Evolutionary conservation across 2,329 filamentous ascomycete genomes (phyloP), one percentile per base, ranked within the genome.

Genomic region (Teratosphaeria nubilosa): DNA sequence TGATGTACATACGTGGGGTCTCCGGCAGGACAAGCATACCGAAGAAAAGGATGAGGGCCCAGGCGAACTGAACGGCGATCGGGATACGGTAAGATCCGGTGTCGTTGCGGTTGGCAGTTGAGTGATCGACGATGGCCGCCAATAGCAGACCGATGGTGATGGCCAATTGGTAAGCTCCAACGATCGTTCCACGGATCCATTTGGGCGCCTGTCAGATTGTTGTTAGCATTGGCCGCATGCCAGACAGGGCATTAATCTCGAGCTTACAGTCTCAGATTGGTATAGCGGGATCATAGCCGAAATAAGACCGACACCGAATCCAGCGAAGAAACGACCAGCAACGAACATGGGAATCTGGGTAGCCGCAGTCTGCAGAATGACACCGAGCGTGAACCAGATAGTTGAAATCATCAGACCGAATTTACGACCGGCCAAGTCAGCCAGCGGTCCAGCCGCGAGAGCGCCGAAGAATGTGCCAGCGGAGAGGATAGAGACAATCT

Each of bases 401-500:
- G 57, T 25, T 41, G 85, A 80, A 54, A 81, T 73, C 62, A 91
- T 84, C 59, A 91, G 80, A 37, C 86, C 88, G 58, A 81, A 75
- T 54, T 88, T 84, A 66, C 87, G 86, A 59, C 88, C 88, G 55
- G 88, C 73, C 34, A 77, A 74, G 70, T 95, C 90, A 56, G 84
- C 88, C 5, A 84, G 72, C 1, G 87, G 88, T 11, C 88, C 87
- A 41, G 88, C 83, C 14, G 84, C 72, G 25, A 94, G 77, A 30
- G 90, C 81, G 37, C 90, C 90, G 58, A 90, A 75, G 64, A 89
- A 85, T 32, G 89, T 94, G 54, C 90, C 90, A 51, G 86, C 87
- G 60, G 88, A 92, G 51, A 95, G 80, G 63, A 95, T 91, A 16
- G 88, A 87, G 54, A 94, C 88, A 58, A 91, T 87, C 62, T 87